Conservation (phyloP, 306 rosid species). For the Ormosia emarginata region DNA sequence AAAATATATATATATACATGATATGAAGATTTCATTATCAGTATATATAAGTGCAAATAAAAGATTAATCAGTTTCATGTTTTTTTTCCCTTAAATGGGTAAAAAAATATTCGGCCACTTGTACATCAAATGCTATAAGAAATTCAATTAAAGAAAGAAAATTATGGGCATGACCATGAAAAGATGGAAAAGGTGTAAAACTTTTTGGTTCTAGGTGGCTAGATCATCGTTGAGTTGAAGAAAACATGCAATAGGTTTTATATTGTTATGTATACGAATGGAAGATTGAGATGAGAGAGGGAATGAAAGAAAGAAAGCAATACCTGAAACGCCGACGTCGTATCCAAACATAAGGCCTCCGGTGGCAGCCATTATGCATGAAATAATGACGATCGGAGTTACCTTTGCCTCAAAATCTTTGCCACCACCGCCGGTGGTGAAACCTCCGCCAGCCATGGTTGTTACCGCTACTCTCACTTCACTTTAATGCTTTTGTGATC, state of each 20-base stretch:
- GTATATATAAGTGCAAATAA: too few relatives aligned
- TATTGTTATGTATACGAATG: neutral
- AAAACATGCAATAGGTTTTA: neutral
- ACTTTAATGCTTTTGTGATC: neutral
- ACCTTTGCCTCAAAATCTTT: constrained; percentile 72
- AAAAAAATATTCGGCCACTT: too few relatives aligned
- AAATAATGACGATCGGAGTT: constrained; percentile 75
- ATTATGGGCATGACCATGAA: too few relatives aligned
- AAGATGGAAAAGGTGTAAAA: neutral
- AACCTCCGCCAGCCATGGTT: constrained; percentile 63
- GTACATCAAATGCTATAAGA: too few relatives aligned
- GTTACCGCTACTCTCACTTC: neutral
- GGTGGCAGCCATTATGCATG: constrained; percentile 86
- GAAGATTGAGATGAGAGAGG: neutral
- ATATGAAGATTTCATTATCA: too few relatives aligned
- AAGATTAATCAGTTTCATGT: too few relatives aligned
- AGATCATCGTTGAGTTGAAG: neutral
- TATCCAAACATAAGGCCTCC: constrained; percentile 96
- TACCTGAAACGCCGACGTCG: constrained; percentile 86
- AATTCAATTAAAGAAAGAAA: too few relatives aligned
- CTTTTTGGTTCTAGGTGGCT: neutral
- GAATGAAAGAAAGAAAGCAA: neutral
- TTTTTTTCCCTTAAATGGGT: too few relatives aligned
- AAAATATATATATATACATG: too few relatives aligned
- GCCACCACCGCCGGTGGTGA: constrained; percentile 11